Evolutionary conservation across 345 rosid genomes (phyloP).

Genomic region (Eucalyptus globulus): DNA sequence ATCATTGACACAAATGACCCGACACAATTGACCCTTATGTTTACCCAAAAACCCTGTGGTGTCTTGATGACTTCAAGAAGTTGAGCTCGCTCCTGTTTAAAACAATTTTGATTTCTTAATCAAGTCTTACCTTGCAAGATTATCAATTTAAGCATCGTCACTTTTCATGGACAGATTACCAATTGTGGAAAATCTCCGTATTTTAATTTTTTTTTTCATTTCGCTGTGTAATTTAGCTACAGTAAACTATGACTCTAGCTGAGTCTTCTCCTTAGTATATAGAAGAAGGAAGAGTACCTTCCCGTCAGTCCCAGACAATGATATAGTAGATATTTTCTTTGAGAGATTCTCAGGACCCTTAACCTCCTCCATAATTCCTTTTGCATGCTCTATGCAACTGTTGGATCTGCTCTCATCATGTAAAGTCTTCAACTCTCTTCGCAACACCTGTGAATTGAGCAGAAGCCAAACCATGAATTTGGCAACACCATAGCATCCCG

Average conservation of each 20-base stretch:
- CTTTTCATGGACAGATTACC: neutral
- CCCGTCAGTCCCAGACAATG: constrained; percentile 44
- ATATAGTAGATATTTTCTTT: constrained; percentile 56
- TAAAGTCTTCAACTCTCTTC: constrained; percentile 51
- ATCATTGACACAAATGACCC: neutral
- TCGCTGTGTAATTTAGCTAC: neutral
- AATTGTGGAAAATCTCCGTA: neutral
- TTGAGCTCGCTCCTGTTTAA: neutral
- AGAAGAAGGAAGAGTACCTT: constrained; percentile 30
- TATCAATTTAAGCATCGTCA: neutral
- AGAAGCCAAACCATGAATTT: neutral
- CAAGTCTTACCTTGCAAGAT: neutral
- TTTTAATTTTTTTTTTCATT: neutral
- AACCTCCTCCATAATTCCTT: constrained; percentile 65
- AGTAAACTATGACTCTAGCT: neutral
- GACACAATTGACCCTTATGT: neutral
- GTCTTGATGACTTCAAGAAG: neutral
- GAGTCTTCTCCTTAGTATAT: neutral
- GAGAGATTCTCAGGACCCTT: constrained; percentile 80
- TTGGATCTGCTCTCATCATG: constrained; percentile 67
- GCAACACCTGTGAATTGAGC: constrained; percentile 22
- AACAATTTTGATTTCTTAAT: neutral
- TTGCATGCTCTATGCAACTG: constrained; percentile 92
- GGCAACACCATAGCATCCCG: neutral
- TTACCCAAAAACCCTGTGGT: neutral